Base-by-base conservation (phyloP, 257 asterid genomes). In the Solanum phureja region DNA sequence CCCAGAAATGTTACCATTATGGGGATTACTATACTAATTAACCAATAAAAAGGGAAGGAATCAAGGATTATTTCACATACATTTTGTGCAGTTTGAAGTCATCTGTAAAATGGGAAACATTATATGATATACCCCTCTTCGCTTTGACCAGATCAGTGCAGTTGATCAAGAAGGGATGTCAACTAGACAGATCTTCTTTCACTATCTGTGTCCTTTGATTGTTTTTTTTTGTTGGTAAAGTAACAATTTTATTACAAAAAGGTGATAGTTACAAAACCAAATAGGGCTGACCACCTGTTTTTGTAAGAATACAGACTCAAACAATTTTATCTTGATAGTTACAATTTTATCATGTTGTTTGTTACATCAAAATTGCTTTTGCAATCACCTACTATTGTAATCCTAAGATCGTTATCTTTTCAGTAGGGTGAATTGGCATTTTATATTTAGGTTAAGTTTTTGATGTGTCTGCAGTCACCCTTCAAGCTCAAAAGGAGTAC, bases 401-500 rank as follows among this genome's bases (percentile, higher is more conserved):
- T 49, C 6, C 42, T 18, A 33, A 46, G 29, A 46, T 81, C 66
- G 18, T 44, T 46, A 81, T 46, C 68, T 46, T 81, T 29, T 81
- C 68, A 81, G 27, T 46, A 5, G 10, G 40, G 38, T 0, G 11
- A 2, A 14, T 29, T 46, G 68, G 42, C 66, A 10, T 46, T 46
- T 46, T 16, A 81, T 46, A 46, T 29, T 81, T 34, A 81, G 56
- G 19, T 29, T 44, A 29, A 60, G 23, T 88, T 84, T 87, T 11
- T 88, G 19, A 74, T 90, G 85, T 82, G 29, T 86, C 38, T 90
- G 64, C 87, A 96, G 99, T 96, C 68, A 95, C 98, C 87, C 96
- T 93, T 86, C 99, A 96, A 93, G 97, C 96, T 88, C 98, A 92
- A 87, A 87, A 91, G 87, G 98, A 96, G 88, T 92, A 88, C 82